A percentile compares a stretch with the other conserved stretches of the same genome.
phyloP scores from a whole-genome alignment of 225 moss, liverwort and hornwort species.

The Physcomitrium patens region DNA sequence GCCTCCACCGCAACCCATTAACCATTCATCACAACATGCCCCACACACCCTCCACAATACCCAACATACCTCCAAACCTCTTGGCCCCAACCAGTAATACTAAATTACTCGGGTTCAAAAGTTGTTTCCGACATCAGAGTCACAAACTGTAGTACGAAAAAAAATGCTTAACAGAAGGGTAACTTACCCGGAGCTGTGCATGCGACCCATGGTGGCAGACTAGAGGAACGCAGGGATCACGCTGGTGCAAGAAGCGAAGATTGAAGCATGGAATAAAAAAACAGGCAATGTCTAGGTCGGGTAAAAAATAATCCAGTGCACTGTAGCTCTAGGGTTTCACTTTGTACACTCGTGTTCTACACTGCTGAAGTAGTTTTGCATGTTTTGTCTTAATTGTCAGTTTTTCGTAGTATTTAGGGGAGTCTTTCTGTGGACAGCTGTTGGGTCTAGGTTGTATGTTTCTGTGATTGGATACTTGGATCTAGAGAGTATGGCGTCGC shows the following conservation, averaged over 20 bases:
- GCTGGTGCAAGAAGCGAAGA: neutral
- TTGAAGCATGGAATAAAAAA: neutral
- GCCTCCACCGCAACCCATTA: too few species aligned
- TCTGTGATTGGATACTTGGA: too few species aligned
- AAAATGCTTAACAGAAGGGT: neutral
- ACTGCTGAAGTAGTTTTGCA: too few species aligned
- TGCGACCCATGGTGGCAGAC: constrained; percentile 44
- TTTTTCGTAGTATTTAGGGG: neutral
- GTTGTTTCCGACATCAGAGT: neutral
- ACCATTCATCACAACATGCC: too few species aligned
- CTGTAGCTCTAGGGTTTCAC: too few species aligned
- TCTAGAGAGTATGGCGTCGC: neutral
- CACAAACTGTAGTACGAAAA: neutral
- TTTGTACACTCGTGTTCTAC: too few species aligned
- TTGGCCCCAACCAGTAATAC: neutral
- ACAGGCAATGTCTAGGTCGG: neutral
- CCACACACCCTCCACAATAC: neutral
- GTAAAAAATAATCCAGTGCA: too few species aligned
- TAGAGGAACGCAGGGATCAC: constrained; percentile 3
- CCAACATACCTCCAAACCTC: neutral
- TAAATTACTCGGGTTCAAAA: neutral
- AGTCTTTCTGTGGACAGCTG: too few species aligned
- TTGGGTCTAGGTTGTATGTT: too few species aligned
- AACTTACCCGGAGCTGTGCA: constrained; percentile 46
- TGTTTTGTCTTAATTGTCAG: too few species aligned